These are phyloP conservation scores for Gnomoniopsis smithogilvyi DNA, from an alignment of 2,329 filamentous ascomycete genomes.

Conservation along the genomic window DNA sequence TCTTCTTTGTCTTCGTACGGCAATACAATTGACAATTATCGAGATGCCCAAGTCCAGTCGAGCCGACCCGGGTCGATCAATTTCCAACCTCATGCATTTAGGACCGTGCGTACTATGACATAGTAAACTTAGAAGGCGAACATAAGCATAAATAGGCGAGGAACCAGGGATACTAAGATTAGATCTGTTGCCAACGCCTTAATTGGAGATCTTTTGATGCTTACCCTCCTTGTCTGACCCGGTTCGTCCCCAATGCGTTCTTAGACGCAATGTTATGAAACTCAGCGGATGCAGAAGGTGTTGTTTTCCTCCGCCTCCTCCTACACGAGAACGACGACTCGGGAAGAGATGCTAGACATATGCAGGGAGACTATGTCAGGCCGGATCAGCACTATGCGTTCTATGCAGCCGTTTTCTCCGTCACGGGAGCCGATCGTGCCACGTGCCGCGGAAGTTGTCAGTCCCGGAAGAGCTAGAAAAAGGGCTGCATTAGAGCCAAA, in stretches of 20 bases:
- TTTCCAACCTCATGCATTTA: neutral
- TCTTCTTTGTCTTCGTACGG: too few species aligned
- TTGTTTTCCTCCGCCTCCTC: too few species aligned
- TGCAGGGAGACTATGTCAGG: too few species aligned
- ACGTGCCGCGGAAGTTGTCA: neutral
- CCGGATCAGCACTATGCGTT: neutral
- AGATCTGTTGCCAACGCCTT: neutral
- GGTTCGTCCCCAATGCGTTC: neutral
- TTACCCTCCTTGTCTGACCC: neutral
- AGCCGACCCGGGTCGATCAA: neutral
- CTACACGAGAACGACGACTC: too few species aligned
- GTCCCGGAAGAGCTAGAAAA: neutral
- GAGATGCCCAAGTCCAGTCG: neutral
- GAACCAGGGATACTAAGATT: neutral
- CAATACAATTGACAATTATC: too few species aligned
- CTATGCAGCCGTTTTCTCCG: neutral
- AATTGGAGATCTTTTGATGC: neutral
- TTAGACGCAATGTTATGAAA: neutral
- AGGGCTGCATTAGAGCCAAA: neutral
- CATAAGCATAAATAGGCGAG: neutral
- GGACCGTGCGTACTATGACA: neutral
- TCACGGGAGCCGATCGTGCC: too few species aligned
- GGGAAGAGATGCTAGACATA: too few species aligned
- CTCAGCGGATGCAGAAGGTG: too few species aligned
- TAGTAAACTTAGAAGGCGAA: neutral